Conservation (phyloP, 208 protist species). For the Sergeia podlipaevii region DNA sequence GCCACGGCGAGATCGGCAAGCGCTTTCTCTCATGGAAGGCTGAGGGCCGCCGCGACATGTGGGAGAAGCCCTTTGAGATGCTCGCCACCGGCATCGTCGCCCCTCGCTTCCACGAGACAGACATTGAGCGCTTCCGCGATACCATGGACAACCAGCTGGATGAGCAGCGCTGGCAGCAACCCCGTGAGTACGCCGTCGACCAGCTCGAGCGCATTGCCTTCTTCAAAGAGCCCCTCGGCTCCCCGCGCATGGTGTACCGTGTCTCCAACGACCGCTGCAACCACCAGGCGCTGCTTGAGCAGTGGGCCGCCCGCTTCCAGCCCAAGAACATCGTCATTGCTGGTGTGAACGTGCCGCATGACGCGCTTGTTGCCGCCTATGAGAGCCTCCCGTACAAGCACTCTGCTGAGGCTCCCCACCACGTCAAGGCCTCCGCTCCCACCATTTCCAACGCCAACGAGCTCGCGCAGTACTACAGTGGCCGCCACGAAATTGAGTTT, state of each 20-base stretch:
- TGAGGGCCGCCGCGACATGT: slow-evolving; percentile 75
- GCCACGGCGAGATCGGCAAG: slow-evolving; percentile 77
- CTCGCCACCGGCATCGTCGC: slow-evolving; percentile 71
- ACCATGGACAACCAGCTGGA: slow-evolving; percentile 86
- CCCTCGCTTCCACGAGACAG: slow-evolving; percentile 75
- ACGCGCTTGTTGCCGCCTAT: slow-evolving; percentile 74
- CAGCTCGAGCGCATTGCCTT: slow-evolving; percentile 83
- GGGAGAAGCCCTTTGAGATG: slow-evolving; percentile 72
- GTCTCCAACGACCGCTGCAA: slow-evolving; percentile 74
- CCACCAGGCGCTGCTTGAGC: slow-evolving; percentile 63
- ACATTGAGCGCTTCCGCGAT: slow-evolving; percentile 85
- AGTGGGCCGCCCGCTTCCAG: slow-evolving; percentile 64
- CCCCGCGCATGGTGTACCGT: slow-evolving; percentile 63
- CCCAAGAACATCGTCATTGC: slow-evolving; percentile 68
- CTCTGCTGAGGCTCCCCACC: slow-evolving; percentile 66
- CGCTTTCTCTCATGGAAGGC: slow-evolving; percentile 68
- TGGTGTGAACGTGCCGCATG: slow-evolving; percentile 80
- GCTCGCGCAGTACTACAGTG: slow-evolving; percentile 72
- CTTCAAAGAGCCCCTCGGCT: slow-evolving; percentile 86
- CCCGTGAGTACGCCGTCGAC: slow-evolving; percentile 70
- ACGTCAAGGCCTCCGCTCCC: slow-evolving; percentile 26
- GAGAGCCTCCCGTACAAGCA: slow-evolving; percentile 72
- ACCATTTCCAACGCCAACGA: slow-evolving; percentile 50
- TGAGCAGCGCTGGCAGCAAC: slow-evolving; percentile 74
- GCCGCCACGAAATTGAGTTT: slow-evolving; percentile 46